Base-by-base conservation (phyloP, 1,284 basidiomycete genomes). In the Chalciporus sp. region DNA sequence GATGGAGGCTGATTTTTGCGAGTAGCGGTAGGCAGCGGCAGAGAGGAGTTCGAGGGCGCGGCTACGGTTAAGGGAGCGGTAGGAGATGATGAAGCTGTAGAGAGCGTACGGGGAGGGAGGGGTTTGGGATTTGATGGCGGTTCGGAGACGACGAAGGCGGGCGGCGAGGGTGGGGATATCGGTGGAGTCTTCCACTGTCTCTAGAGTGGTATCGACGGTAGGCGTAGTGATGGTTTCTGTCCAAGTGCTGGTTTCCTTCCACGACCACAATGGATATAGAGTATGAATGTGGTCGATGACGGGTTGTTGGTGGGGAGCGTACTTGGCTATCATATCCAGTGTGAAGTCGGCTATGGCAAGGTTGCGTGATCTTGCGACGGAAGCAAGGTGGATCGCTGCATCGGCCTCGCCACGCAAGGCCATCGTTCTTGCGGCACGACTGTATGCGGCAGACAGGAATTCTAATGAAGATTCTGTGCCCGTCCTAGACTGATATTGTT, bases 141-240 rank as follows among this genome's bases (percentile, higher is more conserved):
- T 49, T 26, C 70, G 67, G 23, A 71, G 52, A 20, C 52, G 52
- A 14, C 67, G 70, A 46, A 69, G 58, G 10, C 53, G 60, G 4
- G 53, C 26, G 39, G 64, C 54, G 5, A 71, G 53, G 16, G 7
- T 26, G 1, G 29, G 37, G 10, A 60, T 41, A 12, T 63, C 55
- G 19, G 33, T 4, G 7, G 53, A 20, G 11, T 45, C 28, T 16
- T 5, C 14, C 31, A 28, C 55, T n/a, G 39, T 33, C 31, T 33
- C 23, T n/a, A 42, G 20, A 35, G 40, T 53, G 1, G n/a, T 26
- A 29, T 55, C 47, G 41, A 16, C 16, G 26, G 35, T 27, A 27
- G 29, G 28, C 6, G 16, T 42, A 9, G 26, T 10, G 11, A 35
- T 17, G 20, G 29, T n/a, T n/a, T n/a, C n/a, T n/a, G n/a, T n/a